Conservation (phyloP, 2,329 filamentous ascomycete species). For the Decorospora gaudefroyi region DNA sequence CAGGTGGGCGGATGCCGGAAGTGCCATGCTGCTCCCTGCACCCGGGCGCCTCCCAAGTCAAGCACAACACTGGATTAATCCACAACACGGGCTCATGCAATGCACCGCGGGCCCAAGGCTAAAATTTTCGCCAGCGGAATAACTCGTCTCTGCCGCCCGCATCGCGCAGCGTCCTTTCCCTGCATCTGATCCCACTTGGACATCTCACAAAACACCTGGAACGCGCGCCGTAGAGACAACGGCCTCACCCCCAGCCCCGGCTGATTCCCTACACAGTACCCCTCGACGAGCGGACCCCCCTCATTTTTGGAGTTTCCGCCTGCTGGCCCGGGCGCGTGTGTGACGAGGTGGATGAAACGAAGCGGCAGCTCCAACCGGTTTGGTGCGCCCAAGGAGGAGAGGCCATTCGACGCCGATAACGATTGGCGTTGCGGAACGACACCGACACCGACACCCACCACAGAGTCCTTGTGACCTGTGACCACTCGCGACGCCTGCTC, state of each 20-base stretch:
- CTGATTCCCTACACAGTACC: too few relatives aligned
- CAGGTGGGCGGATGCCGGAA: constrained; percentile 22
- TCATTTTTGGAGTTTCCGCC: constrained; percentile 27
- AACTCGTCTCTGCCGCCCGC: constrained; percentile 23
- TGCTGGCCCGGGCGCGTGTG: constrained; percentile 36
- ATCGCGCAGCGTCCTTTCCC: constrained; percentile 23
- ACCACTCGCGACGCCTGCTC: constrained; percentile 28
- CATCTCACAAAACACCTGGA: constrained; percentile 18
- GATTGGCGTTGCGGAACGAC: constrained; percentile 26
- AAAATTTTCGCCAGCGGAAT: constrained; percentile 25
- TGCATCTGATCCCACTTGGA: constrained; percentile 27
- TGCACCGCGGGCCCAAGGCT: constrained; percentile 27
- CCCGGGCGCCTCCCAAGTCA: constrained; percentile 12
- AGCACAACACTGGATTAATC: constrained; percentile 15
- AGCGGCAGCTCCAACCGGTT: constrained; percentile 30
- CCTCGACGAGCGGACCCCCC: constrained; percentile 28
- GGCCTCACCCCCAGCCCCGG: constrained; percentile 9
- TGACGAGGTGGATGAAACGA: constrained; percentile 37
- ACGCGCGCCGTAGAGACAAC: constrained; percentile 6
- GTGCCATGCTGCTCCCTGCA: constrained; percentile 12
- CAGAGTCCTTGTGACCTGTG: constrained; percentile 37
- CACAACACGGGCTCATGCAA: constrained; percentile 24
- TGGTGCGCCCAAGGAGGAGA: constrained; percentile 27
- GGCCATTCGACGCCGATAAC: constrained; percentile 28
- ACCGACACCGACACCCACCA: constrained; percentile 16